Evolutionary conservation across 768 basidiomycete genomes (phyloP).

Genomic region (Candolleomyces aberdarensis): DNA sequence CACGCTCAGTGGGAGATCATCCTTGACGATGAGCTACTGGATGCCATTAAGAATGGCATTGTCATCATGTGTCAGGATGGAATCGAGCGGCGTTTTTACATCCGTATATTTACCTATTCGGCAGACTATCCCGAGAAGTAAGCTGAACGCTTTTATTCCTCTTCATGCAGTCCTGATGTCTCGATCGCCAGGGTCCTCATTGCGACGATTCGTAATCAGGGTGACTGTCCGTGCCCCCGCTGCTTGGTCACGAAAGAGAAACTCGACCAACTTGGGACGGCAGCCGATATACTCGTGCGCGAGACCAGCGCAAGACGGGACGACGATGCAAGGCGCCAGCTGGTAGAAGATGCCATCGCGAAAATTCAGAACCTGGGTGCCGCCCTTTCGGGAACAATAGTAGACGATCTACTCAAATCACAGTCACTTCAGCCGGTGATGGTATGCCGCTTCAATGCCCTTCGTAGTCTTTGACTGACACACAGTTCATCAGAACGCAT

Average conservation of each 20-base stretch:
- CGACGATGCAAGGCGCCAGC: neutral
- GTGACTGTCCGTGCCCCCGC: constrained; percentile 17
- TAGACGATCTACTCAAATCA: neutral
- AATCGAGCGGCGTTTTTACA: neutral
- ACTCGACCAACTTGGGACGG: constrained; percentile 10
- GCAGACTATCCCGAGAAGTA: neutral
- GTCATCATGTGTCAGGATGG: neutral
- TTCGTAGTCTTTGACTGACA: neutral
- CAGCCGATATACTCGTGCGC: neutral
- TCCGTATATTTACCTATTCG: neutral
- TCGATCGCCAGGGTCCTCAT: constrained; percentile 21
- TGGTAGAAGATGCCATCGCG: neutral
- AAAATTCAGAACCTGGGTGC: neutral
- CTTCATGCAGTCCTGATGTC: neutral
- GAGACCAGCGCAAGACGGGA: neutral
- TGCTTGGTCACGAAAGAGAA: constrained; percentile 11
- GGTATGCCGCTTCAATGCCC: too few relatives aligned
- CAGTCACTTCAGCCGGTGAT: neutral
- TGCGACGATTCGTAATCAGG: constrained; percentile 16
- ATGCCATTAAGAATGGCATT: too few relatives aligned
- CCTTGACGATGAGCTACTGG: neutral
- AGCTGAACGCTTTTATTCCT: neutral
- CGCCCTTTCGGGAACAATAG: neutral
- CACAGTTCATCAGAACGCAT: constrained; percentile 31
- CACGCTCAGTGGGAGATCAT: neutral